These are phyloP conservation scores for Usnea hakonensis DNA, from an alignment of 495 filamentous ascomycete species.

Conservation along the genomic window DNA sequence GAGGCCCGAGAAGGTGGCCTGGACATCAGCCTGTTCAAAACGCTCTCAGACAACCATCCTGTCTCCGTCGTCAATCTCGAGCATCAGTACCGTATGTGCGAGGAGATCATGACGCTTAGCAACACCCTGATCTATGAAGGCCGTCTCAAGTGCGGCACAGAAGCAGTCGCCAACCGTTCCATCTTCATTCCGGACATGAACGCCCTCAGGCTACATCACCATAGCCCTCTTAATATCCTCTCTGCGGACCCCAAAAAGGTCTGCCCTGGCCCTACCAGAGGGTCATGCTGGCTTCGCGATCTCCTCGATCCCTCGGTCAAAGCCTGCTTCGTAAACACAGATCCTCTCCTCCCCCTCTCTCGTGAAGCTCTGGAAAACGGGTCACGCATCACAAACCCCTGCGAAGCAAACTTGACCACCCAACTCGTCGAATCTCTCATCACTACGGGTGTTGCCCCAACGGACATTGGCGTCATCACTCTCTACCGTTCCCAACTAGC, in stretches of 20 bases:
- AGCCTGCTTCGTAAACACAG: slow-evolving; percentile 84
- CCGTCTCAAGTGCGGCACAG: slow-evolving; percentile 78
- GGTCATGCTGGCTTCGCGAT: slow-evolving; percentile 75
- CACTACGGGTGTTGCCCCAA: slow-evolving; percentile 60
- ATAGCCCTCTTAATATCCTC: slow-evolving; percentile 35
- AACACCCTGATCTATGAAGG: slow-evolving; percentile 91
- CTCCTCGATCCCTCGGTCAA: slow-evolving; percentile 60
- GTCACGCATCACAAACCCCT: slow-evolving; percentile 76
- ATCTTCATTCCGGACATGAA: slow-evolving; percentile 52
- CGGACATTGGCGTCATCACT: slow-evolving; percentile 92
- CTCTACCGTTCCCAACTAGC: slow-evolving; percentile 90
- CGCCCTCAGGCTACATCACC: slow-evolving; percentile 51
- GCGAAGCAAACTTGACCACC: slow-evolving; percentile 64
- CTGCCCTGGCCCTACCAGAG: slow-evolving; percentile 44
- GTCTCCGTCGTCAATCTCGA: slow-evolving; percentile 80
- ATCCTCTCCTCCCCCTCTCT: slow-evolving; percentile 53
- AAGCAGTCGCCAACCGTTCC: slow-evolving; percentile 59
- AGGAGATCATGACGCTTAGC: slow-evolving; percentile 88
- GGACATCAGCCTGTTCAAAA: slow-evolving; percentile 87
- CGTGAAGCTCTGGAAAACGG: slow-evolving; percentile 62
- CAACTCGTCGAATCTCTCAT: slow-evolving; percentile 77
- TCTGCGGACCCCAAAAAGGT: slow-evolving; percentile 32
- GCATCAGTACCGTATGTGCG: slow-evolving; percentile 96
- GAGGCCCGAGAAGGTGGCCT: slow-evolving; percentile 78
- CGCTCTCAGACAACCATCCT: slow-evolving; percentile 82